Evolutionary conservation across 2,329 filamentous ascomycete species (phyloP), one percentile per base, ranked within the genome.

Genomic region (Epichloe coenophiala): DNA sequence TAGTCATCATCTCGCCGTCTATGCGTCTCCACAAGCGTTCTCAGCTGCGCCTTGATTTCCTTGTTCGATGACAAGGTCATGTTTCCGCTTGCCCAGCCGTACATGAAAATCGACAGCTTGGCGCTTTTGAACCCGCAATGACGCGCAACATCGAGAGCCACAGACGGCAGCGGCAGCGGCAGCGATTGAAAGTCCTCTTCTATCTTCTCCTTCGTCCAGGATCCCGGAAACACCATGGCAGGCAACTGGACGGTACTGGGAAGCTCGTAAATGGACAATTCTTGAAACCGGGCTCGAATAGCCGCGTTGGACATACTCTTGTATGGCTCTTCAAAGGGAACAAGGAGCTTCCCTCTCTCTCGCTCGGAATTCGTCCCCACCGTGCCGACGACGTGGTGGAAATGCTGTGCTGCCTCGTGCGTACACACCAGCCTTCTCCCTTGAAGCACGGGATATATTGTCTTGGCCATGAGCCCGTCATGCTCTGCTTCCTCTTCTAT

Each of bases 1-100:
- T 46, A 33, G 44, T 68, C 66, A 4, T 60, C 55, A 3, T 63
- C 61, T 2, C 46, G 35, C 4, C 47, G 56, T 4, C 65, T 55
- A 39, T 64, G 54, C 8, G 56, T 53, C 49, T 68, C 65, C 5
- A 68, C 56, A 60, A 64, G 65, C 8, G 63, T 67, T 23, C 58
- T 55, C 5, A 68, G 58, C 49, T 67, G 64, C 9, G 61, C 63
- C n/a, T 60, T 54, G 8, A 68, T 61, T 56, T 71, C 68, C 56
- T 68, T 68, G 48, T 70, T 71, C 5, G 67, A 69, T 6, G 68
- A 71, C 2, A 71, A 44, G 1, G 67, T 70, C 19, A 60, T 60
- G 2, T 64, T 41, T 8, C 59, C 60, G 12, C 55, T 58, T n/a
- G 58, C 61, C 68, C 68, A 70, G 4, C 68, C 68, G 31, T 69